phyloP scores from a whole-genome alignment of 129 eudicot species.

The Mikania micrantha region DNA sequence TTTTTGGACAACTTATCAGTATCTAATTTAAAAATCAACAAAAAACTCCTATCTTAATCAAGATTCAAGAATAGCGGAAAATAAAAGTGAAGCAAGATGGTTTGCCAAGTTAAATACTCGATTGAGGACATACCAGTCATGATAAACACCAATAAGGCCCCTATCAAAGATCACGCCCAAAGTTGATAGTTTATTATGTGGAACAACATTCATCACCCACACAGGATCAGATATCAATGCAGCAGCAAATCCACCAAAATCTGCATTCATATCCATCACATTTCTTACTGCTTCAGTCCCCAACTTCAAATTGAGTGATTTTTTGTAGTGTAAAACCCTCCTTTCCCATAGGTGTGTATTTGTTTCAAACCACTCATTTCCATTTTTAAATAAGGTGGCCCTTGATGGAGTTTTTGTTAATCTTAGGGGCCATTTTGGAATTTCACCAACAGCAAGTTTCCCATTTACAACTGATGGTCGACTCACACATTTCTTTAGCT shows the following conservation, averaged over 20 bases:
- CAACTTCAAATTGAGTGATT: slow-evolving; percentile 61
- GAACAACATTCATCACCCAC: slow-evolving; percentile 98
- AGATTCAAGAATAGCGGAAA: not conserved
- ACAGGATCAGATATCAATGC: slow-evolving; percentile 72
- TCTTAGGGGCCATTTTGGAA: slow-evolving; percentile 91
- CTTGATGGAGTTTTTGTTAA: slow-evolving; percentile 60
- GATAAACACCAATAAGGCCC: slow-evolving; percentile 89
- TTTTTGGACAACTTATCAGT: not conserved
- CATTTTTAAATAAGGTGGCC: slow-evolving; percentile 48
- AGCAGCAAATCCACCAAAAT: slow-evolving; percentile 95
- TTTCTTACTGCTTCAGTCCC: slow-evolving; percentile 80
- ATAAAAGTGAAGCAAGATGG: not conserved
- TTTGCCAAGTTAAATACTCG: not conserved
- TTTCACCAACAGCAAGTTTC: slow-evolving; percentile 63
- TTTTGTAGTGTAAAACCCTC: slow-evolving; percentile 72
- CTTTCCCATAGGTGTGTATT: slow-evolving; percentile 67
- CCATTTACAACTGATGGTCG: slow-evolving; percentile 46
- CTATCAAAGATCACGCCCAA: slow-evolving; percentile 75
- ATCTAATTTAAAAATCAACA: not conserved
- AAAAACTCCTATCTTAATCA: not conserved
- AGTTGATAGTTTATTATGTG: slow-evolving; percentile 59
- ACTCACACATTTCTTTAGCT: slow-evolving; percentile 76
- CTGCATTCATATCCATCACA: slow-evolving; percentile 91
- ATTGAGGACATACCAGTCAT: slow-evolving; percentile 80
- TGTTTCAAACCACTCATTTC: slow-evolving; percentile 61